Evolutionary conservation across 371 early-diverging fungal species (phyloP).

Genomic region (Batrachochytrium dendrobatidis): DNA sequence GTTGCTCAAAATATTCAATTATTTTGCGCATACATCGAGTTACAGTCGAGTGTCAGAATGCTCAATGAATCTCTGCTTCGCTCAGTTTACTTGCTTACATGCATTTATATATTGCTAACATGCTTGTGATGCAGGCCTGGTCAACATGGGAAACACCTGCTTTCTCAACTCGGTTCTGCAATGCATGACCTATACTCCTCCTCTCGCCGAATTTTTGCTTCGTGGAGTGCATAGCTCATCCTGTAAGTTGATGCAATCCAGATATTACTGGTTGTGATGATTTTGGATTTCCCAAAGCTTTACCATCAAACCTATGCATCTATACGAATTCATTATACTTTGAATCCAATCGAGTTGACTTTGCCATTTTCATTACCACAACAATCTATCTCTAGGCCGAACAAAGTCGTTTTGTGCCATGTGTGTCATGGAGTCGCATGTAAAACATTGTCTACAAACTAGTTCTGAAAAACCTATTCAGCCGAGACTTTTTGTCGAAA

Average conservation of each 20-base stretch:
- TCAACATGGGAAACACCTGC: slow-evolving; percentile 89
- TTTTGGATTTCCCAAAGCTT: too few relatives aligned
- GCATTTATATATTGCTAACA: too few relatives aligned
- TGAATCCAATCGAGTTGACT: background rate
- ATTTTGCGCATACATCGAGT: too few relatives aligned
- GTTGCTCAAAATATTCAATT: too few relatives aligned
- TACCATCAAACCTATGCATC: too few relatives aligned
- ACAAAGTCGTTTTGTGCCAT: slow-evolving; percentile 51
- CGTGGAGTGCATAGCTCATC: slow-evolving; percentile 15
- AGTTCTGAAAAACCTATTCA: slow-evolving; percentile 30
- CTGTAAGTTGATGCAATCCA: too few relatives aligned
- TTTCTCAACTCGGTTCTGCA: slow-evolving; percentile 89
- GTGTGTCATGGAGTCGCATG: slow-evolving; percentile 53
- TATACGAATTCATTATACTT: background rate
- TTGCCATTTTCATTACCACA: background rate
- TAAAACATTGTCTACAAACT: slow-evolving; percentile 31
- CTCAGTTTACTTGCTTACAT: too few relatives aligned
- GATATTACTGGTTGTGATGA: too few relatives aligned
- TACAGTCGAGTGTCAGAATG: too few relatives aligned
- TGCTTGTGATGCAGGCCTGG: slow-evolving; percentile 66
- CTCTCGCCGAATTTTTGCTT: slow-evolving; percentile 21
- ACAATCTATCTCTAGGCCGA: slow-evolving; percentile 34
- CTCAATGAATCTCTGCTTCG: too few relatives aligned
- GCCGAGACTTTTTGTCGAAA: slow-evolving; percentile 63
- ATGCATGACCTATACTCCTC: slow-evolving; percentile 35